Evolutionary conservation across 164 flowering plant genomes (phyloP).

Genomic region (Amborella trichopoda): DNA sequence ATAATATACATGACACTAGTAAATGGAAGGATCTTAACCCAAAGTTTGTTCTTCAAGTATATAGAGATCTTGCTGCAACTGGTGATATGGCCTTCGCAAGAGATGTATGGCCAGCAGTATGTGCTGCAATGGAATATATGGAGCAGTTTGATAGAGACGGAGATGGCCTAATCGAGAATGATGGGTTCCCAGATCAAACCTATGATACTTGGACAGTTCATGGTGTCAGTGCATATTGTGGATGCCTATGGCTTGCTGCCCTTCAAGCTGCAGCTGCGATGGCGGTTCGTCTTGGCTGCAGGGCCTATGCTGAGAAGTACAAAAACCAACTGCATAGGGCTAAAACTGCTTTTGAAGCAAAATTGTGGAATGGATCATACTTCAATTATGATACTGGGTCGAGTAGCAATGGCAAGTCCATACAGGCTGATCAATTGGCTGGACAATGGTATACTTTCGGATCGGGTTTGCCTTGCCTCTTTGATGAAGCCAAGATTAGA

Average conservation of each 20-base stretch:
- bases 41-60: constrained; percentile 90
- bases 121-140: constrained; percentile 91
- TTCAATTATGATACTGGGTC: constrained; percentile 89
- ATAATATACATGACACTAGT: constrained; percentile 88
- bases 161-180: constrained; percentile 79
- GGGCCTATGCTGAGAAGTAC: constrained; percentile 48
- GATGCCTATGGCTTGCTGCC: constrained; percentile 90
- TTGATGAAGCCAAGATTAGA: constrained; percentile 56
- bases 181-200: constrained; percentile 94
- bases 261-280: constrained; percentile 92
- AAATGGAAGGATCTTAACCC: constrained; percentile 88
- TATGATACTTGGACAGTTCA: constrained; percentile 96
- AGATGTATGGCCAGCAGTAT: constrained; percentile 90
- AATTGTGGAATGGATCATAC: constrained; percentile 89
- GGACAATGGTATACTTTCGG: constrained; percentile 93
- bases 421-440: constrained; percentile 90
- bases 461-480: constrained; percentile 71
- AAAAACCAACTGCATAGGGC: constrained; percentile 52
- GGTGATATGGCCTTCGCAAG: constrained; percentile 70
- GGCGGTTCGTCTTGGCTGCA: constrained; percentile 71
- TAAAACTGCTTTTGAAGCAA: constrained; percentile 52
- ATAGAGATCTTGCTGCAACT: constrained; percentile 84
- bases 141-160: constrained; percentile 82
- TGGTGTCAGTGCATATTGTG: constrained; percentile 91
- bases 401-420: constrained; percentile 79